These are phyloP conservation scores for Jimgerdemannia flammicorona DNA, from an alignment of 192 early-diverging fungal species.

Conservation along the genomic window DNA sequence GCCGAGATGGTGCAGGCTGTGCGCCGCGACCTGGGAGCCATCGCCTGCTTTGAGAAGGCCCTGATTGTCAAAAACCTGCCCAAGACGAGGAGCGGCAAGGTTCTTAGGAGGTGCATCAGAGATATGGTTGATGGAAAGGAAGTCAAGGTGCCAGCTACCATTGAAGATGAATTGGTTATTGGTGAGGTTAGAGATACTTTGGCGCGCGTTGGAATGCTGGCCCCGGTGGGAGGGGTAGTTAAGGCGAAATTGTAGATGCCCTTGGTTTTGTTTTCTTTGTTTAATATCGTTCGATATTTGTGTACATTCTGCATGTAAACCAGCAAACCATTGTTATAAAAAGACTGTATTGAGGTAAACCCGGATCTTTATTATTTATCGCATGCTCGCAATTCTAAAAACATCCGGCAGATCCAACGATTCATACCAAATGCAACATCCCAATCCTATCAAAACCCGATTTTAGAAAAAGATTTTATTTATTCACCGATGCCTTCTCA, in stretches of 20 bases:
- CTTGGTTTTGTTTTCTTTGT: too few relatives aligned
- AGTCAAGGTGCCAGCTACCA: slow-evolving; percentile 68
- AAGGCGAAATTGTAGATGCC: background rate
- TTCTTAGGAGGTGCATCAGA: slow-evolving; percentile 73
- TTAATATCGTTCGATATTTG: too few relatives aligned
- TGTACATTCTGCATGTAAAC: too few relatives aligned
- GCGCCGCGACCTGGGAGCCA: slow-evolving; percentile 70
- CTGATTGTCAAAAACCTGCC: slow-evolving; percentile 71
- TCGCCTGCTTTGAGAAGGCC: slow-evolving; percentile 73
- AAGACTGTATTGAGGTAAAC: too few relatives aligned
- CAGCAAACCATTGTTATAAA: too few relatives aligned
- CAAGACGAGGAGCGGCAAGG: slow-evolving; percentile 85
- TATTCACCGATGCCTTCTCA: too few relatives aligned
- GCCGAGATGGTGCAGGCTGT: slow-evolving; percentile 58
- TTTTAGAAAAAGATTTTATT: too few relatives aligned
- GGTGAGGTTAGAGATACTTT: slow-evolving; percentile 39
- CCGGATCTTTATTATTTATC: too few relatives aligned
- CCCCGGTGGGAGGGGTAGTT: background rate
- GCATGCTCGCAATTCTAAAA: too few relatives aligned
- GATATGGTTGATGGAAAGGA: slow-evolving; percentile 66
- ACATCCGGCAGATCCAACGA: too few relatives aligned
- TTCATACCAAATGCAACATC: too few relatives aligned
- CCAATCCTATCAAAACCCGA: too few relatives aligned
- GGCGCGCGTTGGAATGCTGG: slow-evolving; percentile 12
- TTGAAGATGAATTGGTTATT: slow-evolving; percentile 68